phyloP scores from a whole-genome alignment of 257 asterid species.

The Gentiana dahurica region DNA sequence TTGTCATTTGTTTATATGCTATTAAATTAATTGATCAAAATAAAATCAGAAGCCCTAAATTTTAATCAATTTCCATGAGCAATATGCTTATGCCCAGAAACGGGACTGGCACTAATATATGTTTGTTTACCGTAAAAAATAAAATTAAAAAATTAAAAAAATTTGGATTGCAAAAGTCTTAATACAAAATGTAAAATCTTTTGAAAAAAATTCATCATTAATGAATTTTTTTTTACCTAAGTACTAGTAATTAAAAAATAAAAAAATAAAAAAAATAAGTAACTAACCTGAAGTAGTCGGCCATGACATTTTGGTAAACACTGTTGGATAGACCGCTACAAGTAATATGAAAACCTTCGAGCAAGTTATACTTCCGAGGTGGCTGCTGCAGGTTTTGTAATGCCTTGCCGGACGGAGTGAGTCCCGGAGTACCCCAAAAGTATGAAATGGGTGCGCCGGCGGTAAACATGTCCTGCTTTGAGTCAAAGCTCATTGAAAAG shows the following conservation, averaged over 20 bases:
- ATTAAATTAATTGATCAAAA: too few relatives aligned
- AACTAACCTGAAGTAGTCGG: conserved; percentile 56
- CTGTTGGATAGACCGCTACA: conserved; percentile 19
- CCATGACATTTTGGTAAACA: conserved; percentile 29
- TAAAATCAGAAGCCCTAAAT: too few relatives aligned
- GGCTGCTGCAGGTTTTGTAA: conserved; percentile 14
- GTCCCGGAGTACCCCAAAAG: conserved; percentile 81
- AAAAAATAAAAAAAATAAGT: background rate
- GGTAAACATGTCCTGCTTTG: conserved; percentile 30
- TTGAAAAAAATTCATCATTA: too few relatives aligned
- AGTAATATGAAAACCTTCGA: conserved; percentile 70
- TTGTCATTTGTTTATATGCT: too few relatives aligned
- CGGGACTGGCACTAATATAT: too few relatives aligned
- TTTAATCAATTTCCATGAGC: too few relatives aligned
- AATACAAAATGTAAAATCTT: too few relatives aligned
- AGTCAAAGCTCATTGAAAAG: conserved; percentile 37
- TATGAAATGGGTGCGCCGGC: conserved; percentile 30
- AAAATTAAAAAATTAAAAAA: too few relatives aligned
- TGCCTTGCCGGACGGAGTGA: conserved; percentile 24
- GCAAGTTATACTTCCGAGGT: conserved; percentile 31
- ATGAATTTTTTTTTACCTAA: background rate
- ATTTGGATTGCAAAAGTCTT: too few relatives aligned
- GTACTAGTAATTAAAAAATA: background rate
- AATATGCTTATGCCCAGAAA: too few relatives aligned
- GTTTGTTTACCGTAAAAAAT: too few relatives aligned